A percentile compares a stretch with the other conserved stretches of the same genome.
Evolutionary conservation across 495 filamentous ascomycete species (phyloP).

Genomic region (Staphylotrichum tortipilum): DNA sequence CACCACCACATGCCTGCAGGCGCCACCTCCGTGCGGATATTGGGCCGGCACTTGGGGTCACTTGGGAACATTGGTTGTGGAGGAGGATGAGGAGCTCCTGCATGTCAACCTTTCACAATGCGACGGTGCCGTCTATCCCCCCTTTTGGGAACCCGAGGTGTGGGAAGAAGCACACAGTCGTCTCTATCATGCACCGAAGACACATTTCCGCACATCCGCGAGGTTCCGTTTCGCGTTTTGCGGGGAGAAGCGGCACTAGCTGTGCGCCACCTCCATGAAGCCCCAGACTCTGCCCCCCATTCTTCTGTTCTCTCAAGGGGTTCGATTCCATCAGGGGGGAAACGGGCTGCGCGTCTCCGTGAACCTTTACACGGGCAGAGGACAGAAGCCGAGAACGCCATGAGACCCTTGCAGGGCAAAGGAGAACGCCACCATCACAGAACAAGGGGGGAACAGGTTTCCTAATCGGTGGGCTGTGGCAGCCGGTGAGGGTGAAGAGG

Average conservation of each 20-base stretch:
- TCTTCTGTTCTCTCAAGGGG: too few species aligned
- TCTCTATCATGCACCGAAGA: neutral
- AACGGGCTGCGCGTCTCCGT: too few species aligned
- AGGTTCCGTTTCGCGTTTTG: too few species aligned
- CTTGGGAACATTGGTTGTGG: too few species aligned
- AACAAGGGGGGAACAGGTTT: neutral
- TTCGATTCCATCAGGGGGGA: too few species aligned
- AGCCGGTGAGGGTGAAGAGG: slow-evolving; percentile 2
- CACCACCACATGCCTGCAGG: neutral
- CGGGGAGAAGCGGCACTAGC: too few species aligned
- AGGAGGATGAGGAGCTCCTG: too few species aligned
- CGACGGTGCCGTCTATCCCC: neutral
- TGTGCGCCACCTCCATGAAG: too few species aligned
- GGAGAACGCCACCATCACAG: slow-evolving; percentile 9
- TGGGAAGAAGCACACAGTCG: neutral
- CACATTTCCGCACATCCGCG: too few species aligned
- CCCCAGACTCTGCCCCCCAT: too few species aligned
- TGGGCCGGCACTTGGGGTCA: neutral
- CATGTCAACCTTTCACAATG: neutral
- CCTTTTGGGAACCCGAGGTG: neutral
- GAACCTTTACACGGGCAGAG: neutral
- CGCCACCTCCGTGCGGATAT: neutral
- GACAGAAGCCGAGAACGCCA: slow-evolving; percentile 1
- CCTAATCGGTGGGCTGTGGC: neutral
- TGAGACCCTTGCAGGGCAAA: neutral